Evolutionary conservation across 2,329 filamentous ascomycete species (phyloP).

Genomic region (Claviceps africana): DNA sequence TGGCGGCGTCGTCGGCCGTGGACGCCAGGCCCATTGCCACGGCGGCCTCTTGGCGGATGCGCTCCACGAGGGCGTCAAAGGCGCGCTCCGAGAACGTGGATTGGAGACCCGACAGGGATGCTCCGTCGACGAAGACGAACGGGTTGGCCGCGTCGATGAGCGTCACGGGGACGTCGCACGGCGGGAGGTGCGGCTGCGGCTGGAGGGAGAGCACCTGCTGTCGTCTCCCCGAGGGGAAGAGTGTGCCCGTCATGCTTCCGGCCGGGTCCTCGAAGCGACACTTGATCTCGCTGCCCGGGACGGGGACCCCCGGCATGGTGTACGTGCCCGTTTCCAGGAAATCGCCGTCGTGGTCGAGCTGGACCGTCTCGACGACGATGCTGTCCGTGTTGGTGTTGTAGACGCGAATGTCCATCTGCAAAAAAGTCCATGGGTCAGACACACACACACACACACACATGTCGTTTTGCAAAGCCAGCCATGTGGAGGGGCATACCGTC

Average conservation of each 20-base stretch:
- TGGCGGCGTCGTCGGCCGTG: conserved; percentile 19
- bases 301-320: conserved; percentile 45
- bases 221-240: conserved; percentile 42
- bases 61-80: conserved; percentile 24
- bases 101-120: conserved; percentile 1
- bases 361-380: conserved; percentile 39
- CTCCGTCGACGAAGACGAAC: conserved; percentile 34
- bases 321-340: conserved; percentile 35
- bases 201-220: conserved; percentile 21
- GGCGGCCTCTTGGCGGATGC: conserved; percentile 38
- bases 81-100: background rate
- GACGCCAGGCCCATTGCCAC: conserved; percentile 42
- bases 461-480: too few species aligned
- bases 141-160: conserved; percentile 25
- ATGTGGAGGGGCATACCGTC: background rate
- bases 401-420: conserved; percentile 26
- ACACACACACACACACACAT: too few species aligned
- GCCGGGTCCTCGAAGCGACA: conserved; percentile 45
- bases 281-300: conserved; percentile 35
- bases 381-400: conserved; percentile 50
- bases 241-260: conserved; percentile 44
- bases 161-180: conserved; percentile 16
- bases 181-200: background rate
- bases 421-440: too few species aligned
- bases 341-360: conserved; percentile 31